phyloP scores from a whole-genome alignment of 495 filamentous ascomycete species.

The Eremomyces bilateralis region DNA sequence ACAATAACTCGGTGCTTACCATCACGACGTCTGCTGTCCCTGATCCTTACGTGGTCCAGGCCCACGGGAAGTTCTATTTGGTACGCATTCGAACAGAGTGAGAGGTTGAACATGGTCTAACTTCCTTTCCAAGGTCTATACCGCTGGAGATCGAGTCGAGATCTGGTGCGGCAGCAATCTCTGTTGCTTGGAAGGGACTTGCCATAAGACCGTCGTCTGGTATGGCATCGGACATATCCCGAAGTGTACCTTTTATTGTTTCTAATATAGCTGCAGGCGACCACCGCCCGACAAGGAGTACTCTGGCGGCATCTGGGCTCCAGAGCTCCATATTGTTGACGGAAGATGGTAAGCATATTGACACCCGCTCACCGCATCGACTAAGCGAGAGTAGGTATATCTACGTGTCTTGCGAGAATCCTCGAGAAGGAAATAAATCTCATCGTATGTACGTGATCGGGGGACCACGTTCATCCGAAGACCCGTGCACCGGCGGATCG shows the following conservation, averaged over 20 bases:
- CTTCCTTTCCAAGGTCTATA: too few relatives aligned
- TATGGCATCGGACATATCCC: background rate
- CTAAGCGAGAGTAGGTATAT: constrained; percentile 10
- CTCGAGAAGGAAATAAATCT: constrained; percentile 10
- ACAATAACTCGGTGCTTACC: background rate
- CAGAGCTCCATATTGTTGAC: background rate
- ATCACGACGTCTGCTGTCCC: background rate
- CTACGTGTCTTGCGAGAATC: constrained; percentile 16
- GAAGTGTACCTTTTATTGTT: background rate
- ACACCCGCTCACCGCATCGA: too few relatives aligned
- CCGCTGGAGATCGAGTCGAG: background rate
- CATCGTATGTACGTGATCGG: constrained; percentile 16
- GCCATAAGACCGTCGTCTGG: background rate
- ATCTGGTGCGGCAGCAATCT: background rate
- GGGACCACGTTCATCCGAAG: constrained; percentile 9
- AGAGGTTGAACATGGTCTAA: too few relatives aligned
- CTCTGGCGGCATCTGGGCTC: background rate
- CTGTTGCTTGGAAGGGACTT: background rate
- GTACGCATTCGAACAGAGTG: too few relatives aligned
- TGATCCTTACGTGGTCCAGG: background rate
- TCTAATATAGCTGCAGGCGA: background rate
- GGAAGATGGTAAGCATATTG: background rate
- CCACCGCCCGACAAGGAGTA: background rate
- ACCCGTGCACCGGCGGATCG: constrained; percentile 4
- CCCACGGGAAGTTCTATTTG: background rate